These are phyloP conservation scores for Triticum turgidum DNA, from an alignment of 176 grass and related monocot species.

Conservation along the genomic window DNA sequence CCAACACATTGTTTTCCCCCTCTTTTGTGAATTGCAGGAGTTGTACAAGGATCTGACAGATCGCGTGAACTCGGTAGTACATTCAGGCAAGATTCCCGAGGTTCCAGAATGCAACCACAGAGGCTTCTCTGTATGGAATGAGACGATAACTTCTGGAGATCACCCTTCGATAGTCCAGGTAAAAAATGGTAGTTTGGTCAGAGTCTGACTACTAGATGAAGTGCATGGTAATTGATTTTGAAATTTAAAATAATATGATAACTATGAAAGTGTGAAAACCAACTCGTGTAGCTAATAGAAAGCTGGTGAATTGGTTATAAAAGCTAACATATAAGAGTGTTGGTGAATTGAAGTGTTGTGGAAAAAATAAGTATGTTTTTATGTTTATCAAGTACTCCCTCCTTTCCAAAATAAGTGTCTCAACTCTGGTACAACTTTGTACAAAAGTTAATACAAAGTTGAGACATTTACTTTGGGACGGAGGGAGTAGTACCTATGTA, in stretches of 20 bases:
- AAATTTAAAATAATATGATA: background rate
- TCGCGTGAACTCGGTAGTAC: constrained; percentile 37
- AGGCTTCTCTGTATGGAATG: constrained; percentile 58
- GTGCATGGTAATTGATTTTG: background rate
- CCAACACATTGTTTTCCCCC: background rate
- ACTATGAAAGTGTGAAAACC: background rate
- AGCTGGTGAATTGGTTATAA: background rate
- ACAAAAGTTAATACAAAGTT: no score
- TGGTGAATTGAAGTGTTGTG: background rate
- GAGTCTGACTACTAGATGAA: background rate
- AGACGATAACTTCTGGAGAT: constrained; percentile 39
- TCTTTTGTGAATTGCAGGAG: constrained; percentile 39
- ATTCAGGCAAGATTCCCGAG: constrained; percentile 47
- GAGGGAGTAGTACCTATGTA: background rate
- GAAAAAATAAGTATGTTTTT: background rate
- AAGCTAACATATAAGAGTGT: background rate
- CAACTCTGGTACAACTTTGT: no score
- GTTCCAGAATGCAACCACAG: constrained; percentile 11
- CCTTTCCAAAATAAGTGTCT: no score
- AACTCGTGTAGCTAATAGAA: constrained; percentile 2
- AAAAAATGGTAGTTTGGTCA: constrained; percentile 10
- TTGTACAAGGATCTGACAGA: constrained; percentile 51
- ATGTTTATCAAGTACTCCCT: background rate
- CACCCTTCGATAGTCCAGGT: constrained; percentile 69
- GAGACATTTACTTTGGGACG: no score